Percentiles rank a stretch among this genome's conserved stretches.
Conservation (phyloP, 441 rosid genomes). For the Gossypium trilobum region DNA sequence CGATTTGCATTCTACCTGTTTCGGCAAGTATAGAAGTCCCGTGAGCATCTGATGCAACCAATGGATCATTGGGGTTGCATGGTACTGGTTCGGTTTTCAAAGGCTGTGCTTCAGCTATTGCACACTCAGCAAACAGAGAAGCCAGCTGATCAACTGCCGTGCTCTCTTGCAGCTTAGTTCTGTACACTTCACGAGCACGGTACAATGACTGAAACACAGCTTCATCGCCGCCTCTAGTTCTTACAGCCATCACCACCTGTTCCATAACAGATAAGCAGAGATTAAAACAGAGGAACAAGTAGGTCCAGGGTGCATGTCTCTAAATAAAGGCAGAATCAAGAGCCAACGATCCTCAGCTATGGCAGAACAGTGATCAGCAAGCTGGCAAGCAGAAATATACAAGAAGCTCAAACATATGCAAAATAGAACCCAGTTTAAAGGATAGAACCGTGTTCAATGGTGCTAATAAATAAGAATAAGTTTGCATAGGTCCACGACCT, state of each 20-base stretch:
- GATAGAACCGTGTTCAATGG: too few species aligned
- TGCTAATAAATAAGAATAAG: too few species aligned
- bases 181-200: conserved; percentile 75
- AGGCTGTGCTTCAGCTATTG: conserved; percentile 74
- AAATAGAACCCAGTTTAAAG: too few species aligned
- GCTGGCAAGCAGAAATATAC: too few species aligned
- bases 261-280: conserved; percentile 13
- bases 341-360: too few species aligned
- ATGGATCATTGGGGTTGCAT: conserved; percentile 15
- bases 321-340: background rate
- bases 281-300: background rate
- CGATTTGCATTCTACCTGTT: conserved; percentile 69
- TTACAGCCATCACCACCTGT: conserved; percentile 76
- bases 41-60: conserved; percentile 28
- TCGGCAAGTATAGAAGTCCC: conserved; percentile 67
- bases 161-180: conserved; percentile 41
- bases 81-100: conserved; percentile 25
- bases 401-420: too few species aligned
- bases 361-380: too few species aligned
- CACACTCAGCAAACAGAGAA: conserved; percentile 85
- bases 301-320: background rate
- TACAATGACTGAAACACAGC: conserved; percentile 57
- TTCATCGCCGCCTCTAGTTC: conserved; percentile 64
- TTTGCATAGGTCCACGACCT: too few species aligned
- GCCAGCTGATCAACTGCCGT: conserved; percentile 69